These are phyloP conservation scores for Rhodotorula sp. DNA, from an alignment of 1,284 basidiomycete genomes.

Conservation along the genomic window DNA sequence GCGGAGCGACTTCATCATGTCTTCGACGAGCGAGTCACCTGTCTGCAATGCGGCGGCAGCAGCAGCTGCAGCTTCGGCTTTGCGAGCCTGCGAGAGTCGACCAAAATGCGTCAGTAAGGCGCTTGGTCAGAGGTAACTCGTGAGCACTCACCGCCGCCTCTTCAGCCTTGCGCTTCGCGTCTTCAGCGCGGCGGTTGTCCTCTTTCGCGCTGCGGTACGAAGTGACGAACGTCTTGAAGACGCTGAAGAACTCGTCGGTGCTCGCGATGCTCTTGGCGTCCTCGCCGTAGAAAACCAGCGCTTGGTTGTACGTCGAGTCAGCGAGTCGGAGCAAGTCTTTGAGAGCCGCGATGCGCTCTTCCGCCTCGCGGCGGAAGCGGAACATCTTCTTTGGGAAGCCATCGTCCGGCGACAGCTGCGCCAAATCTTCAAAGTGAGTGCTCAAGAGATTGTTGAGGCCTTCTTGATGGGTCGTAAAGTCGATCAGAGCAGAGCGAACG, in stretches of 20 bases:
- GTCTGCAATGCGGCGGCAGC: constrained; percentile 14
- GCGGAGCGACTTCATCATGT: constrained; percentile 31
- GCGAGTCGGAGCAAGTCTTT: constrained; percentile 81
- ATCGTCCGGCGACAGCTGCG: constrained; percentile 61
- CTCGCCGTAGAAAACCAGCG: constrained; percentile 85
- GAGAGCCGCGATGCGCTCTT: constrained; percentile 71
- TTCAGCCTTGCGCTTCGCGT: constrained; percentile 21
- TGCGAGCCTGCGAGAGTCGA: constrained; percentile 25
- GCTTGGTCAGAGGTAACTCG: fast-evolving
- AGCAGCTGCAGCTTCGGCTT: constrained; percentile 32
- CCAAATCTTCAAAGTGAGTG: constrained; percentile 68
- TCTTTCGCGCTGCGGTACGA: constrained; percentile 59
- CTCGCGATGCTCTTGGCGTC: constrained; percentile 63
- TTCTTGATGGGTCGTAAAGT: constrained; percentile 61
- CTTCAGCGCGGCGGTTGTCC: constrained; percentile 30
- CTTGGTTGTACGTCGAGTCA: constrained; percentile 74
- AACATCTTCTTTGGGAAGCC: constrained; percentile 86
- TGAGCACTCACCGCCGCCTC: constrained; percentile 18
- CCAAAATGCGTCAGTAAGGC: neutral
- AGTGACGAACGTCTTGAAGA: constrained; percentile 91
- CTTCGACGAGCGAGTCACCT: constrained; percentile 37
- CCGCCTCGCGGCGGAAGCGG: constrained; percentile 74
- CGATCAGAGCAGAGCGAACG: constrained; percentile 58
- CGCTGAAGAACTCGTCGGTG: constrained; percentile 79
- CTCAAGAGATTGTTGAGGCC: constrained; percentile 68